Base-by-base conservation (phyloP, 495 filamentous ascomycete genomes). In the Penicillium coprophilum region DNA sequence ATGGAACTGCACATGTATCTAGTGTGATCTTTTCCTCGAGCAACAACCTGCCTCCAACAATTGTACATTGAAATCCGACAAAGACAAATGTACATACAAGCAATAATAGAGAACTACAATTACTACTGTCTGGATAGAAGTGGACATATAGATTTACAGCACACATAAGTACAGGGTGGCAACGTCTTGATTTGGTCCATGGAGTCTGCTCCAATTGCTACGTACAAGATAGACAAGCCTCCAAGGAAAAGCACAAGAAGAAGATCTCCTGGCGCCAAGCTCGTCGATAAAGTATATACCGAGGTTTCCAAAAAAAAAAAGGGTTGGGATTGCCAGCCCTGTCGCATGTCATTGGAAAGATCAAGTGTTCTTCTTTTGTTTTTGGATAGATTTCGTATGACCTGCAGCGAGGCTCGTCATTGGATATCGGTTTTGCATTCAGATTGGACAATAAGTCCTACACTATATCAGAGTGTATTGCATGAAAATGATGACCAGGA, bases 341-440 rank as follows among this genome's bases (percentile, higher is more conserved):
- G 46, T 48, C 45, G 54, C 54, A 50, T 31, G 31, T 39, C 41
- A 56, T 56, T 45, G 31, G 54, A 32, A 57, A 50, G 32, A 57
- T 57, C 46, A 57, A 51, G 30, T 51, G n/a, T 44, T 43, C 20
- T 38, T 44, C 55, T 57, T 50, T 51, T 57, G 47, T 57, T 50
- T 54, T 54, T 54, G 41, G 30, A 50, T 56, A 49, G 53, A 56
- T 56, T 48, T 56, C 51, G 51, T 62, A 61, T 59, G 47, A 36
- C 48, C 55, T 39, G 55, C 50, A 53, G 55, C 36, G 51, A 59
- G 49, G 49, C 44, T 53, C 48, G 53, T 60, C 50, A 59, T 66
- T 65, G 63, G 63, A 68, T 68, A 66, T 66, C 57, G 60, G 60
- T 66, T 68, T 52, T 43, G 20, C 15, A 55, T 53, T 59, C 53